phyloP scores from a whole-genome alignment of 2,329 filamentous ascomycete genomes.

The Penicillium hordei region DNA sequence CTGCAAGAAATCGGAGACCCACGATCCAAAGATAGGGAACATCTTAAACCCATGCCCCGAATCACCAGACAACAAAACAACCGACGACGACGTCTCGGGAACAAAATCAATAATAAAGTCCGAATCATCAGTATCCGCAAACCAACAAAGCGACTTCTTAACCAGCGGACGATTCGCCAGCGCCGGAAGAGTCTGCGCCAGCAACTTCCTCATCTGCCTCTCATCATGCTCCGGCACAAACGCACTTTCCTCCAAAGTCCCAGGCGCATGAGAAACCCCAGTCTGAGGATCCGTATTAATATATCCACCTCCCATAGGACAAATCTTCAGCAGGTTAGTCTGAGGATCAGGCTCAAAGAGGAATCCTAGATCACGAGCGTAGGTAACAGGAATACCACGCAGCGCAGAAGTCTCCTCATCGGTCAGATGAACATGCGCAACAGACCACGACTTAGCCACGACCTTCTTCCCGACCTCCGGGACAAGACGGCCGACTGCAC shows the following conservation, averaged over 20 bases:
- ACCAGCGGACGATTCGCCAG: conserved; percentile 59
- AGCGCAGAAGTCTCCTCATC: conserved; percentile 55
- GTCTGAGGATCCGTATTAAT: conserved; percentile 50
- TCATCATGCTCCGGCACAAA: conserved; percentile 59
- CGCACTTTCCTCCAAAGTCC: conserved; percentile 35
- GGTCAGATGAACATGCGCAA: conserved; percentile 60
- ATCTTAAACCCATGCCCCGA: conserved; percentile 65
- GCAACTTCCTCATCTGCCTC: conserved; percentile 50
- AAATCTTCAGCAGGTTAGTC: conserved; percentile 61
- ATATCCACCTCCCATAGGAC: conserved; percentile 58
- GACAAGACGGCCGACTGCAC: conserved; percentile 48
- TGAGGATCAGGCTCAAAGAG: conserved; percentile 64
- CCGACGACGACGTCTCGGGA: conserved; percentile 47
- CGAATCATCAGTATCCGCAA: conserved; percentile 60
- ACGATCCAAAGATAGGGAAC: conserved; percentile 60
- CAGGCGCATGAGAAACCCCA: conserved; percentile 46
- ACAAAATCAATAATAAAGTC: conserved; percentile 63
- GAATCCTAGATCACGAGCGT: conserved; percentile 63
- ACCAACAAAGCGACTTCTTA: conserved; percentile 61
- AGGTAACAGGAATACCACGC: conserved; percentile 60
- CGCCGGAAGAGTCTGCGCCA: conserved; percentile 54
- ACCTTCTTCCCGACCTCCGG: conserved; percentile 53
- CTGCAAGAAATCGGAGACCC: conserved; percentile 52
- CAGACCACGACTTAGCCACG: conserved; percentile 58
- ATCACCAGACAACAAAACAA: conserved; percentile 57